phyloP scores from a whole-genome alignment of 306 rosid genomes.

The Crotalaria pallida region DNA sequence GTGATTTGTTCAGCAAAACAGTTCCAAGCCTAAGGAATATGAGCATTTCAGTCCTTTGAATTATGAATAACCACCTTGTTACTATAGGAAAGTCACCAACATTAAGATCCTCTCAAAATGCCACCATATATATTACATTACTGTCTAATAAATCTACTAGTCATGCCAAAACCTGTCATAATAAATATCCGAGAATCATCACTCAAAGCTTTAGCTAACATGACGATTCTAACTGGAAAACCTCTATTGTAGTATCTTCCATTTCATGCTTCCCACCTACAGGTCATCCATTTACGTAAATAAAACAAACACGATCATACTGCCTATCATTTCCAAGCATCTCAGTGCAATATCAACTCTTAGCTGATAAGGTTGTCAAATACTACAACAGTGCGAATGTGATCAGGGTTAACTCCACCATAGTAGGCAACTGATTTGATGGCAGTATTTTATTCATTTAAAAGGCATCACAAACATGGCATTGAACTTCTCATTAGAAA shows the following conservation, averaged over 20 bases:
- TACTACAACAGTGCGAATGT: not conserved
- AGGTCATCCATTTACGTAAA: not conserved
- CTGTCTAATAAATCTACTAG: not conserved
- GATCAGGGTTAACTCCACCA: not conserved
- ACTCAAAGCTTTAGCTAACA: not conserved
- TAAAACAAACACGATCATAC: not conserved
- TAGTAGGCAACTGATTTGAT: not conserved
- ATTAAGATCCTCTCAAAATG: not conserved
- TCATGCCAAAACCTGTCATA: not conserved
- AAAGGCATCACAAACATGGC: not conserved
- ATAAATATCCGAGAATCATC: not conserved
- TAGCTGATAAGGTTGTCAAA: not conserved
- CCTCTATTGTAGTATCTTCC: not conserved
- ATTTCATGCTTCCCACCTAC: not conserved
- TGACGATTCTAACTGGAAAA: not conserved
- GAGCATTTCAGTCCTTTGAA: not conserved
- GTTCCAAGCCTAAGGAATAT: not conserved
- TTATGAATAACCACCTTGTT: not conserved
- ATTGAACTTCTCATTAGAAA: not conserved
- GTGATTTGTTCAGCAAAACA: not conserved
- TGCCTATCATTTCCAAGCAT: slow-evolving; percentile 19
- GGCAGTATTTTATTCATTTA: not conserved
- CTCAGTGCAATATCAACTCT: not conserved
- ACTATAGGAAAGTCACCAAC: not conserved
- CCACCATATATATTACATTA: not conserved